phyloP scores from a whole-genome alignment of 75 land plant species.

The Picea sitchensis region DNA sequence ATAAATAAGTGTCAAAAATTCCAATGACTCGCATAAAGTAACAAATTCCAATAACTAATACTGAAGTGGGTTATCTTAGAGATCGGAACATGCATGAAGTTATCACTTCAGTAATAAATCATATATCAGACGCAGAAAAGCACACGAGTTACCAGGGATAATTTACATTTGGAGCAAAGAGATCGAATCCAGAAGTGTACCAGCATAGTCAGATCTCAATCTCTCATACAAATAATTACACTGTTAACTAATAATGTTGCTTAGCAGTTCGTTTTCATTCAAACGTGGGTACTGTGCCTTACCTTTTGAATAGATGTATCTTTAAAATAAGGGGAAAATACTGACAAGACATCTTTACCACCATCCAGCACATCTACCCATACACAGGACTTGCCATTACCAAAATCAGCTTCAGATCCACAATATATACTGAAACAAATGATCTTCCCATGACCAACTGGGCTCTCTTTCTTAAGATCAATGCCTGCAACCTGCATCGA shows the following conservation, averaged over 20 bases:
- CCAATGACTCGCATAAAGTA: too few species aligned
- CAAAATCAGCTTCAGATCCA: conserved; percentile 56
- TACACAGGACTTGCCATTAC: conserved; percentile 72
- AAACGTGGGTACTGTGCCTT: not conserved
- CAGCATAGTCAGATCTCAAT: not conserved
- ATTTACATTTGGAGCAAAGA: too few species aligned
- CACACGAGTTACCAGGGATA: not conserved
- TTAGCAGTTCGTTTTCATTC: not conserved
- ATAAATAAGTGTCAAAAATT: too few species aligned
- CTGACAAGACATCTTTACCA: conserved; percentile 49
- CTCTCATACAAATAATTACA: not conserved
- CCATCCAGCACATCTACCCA: conserved; percentile 96
- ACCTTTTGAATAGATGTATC: conserved; percentile 81
- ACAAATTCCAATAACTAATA: too few species aligned
- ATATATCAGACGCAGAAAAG: not conserved
- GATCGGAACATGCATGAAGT: not conserved
- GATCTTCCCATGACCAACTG: conserved; percentile 88
- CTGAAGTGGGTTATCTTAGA: too few species aligned
- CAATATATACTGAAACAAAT: conserved; percentile 94
- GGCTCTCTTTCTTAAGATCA: conserved; percentile 87
- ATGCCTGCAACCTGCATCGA: conserved; percentile 69
- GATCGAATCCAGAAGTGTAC: not conserved
- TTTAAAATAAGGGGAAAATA: conserved; percentile 83
- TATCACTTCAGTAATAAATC: not conserved
- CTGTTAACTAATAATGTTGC: not conserved